phyloP scores from a whole-genome alignment of 2,329 filamentous ascomycete genomes.

The Orbilia ellipsospora region DNA sequence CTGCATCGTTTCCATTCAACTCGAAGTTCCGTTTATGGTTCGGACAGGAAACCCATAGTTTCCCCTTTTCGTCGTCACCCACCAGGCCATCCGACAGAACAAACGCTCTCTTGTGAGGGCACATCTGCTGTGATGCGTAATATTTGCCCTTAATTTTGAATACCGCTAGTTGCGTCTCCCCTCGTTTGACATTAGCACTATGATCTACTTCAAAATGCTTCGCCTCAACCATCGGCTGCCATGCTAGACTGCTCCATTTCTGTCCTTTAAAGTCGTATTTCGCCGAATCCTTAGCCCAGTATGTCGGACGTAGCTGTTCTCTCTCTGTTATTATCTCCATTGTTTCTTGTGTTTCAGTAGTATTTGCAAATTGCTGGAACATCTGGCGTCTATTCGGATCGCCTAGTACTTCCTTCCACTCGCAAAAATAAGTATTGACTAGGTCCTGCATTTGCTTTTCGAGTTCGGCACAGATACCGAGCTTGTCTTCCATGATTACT shows the following conservation, averaged over 20 bases:
- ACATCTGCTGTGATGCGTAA: constrained; percentile 94
- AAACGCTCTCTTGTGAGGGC: constrained; percentile 89
- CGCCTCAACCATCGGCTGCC: constrained; percentile 82
- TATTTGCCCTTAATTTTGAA: constrained; percentile 84
- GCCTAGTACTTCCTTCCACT: constrained; percentile 86
- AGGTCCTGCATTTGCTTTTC: constrained; percentile 89
- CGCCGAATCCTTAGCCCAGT: constrained; percentile 77
- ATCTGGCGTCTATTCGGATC: constrained; percentile 74
- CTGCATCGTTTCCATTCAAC: constrained; percentile 72
- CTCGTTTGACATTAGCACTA: constrained; percentile 81
- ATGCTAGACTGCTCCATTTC: constrained; percentile 74
- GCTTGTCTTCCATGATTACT: constrained; percentile 84
- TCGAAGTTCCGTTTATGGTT: constrained; percentile 92
- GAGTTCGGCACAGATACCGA: constrained; percentile 84
- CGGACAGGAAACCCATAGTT: constrained; percentile 87
- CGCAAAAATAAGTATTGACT: constrained; percentile 85
- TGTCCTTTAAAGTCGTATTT: constrained; percentile 77
- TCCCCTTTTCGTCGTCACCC: constrained; percentile 71
- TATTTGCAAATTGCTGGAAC: constrained; percentile 88
- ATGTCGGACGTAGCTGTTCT: constrained; percentile 76
- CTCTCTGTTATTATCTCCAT: constrained; percentile 79
- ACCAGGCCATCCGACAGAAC: constrained; percentile 87
- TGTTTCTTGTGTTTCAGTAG: constrained; percentile 73
- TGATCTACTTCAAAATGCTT: constrained; percentile 74
- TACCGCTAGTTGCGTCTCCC: constrained; percentile 87